Evolutionary conservation across 331 rosid species (phyloP).

Genomic region (Quercus lobata): DNA sequence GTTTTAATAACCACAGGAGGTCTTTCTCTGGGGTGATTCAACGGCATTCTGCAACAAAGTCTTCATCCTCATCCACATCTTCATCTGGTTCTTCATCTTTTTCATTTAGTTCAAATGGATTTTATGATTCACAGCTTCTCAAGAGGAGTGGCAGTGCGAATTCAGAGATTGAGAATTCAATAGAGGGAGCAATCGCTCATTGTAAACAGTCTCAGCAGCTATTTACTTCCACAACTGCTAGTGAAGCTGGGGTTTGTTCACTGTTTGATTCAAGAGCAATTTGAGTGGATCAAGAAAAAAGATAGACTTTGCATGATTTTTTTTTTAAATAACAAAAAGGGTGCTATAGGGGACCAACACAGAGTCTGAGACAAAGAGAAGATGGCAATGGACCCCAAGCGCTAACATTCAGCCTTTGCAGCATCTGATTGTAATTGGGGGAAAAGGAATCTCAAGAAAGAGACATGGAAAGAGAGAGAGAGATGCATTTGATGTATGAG

Average conservation of each 20-base stretch:
- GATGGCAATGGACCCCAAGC: too few species aligned
- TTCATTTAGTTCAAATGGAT: slow-evolving; percentile 61
- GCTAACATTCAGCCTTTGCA: too few species aligned
- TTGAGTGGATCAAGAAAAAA: slow-evolving; percentile 30
- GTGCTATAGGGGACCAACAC: too few species aligned
- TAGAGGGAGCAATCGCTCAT: slow-evolving; percentile 95
- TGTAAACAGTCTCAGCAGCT: slow-evolving; percentile 74
- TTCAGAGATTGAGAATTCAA: slow-evolving; percentile 65
- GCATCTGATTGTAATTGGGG: background rate
- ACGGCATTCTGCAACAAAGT: slow-evolving; percentile 34
- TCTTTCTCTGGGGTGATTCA: slow-evolving; percentile 76
- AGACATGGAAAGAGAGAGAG: background rate
- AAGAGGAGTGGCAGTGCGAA: slow-evolving; percentile 72
- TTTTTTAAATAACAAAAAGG: too few species aligned
- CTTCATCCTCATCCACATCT: slow-evolving; percentile 50
- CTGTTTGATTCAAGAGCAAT: slow-evolving; percentile 28
- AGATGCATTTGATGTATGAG: background rate
- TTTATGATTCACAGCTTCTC: slow-evolving; percentile 44
- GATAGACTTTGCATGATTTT: slow-evolving; percentile 11
- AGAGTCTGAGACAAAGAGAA: too few species aligned
- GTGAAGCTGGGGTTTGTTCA: slow-evolving; percentile 28
- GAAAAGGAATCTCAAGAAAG: slow-evolving; percentile 3
- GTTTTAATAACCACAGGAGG: slow-evolving; percentile 46
- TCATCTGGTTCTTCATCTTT: slow-evolving; percentile 81
- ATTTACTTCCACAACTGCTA: slow-evolving; percentile 13